Evolutionary conservation across 371 early-diverging fungal genomes (phyloP), one percentile per base, ranked within the genome.

Genomic region (Syncephalastrum racemosum): DNA sequence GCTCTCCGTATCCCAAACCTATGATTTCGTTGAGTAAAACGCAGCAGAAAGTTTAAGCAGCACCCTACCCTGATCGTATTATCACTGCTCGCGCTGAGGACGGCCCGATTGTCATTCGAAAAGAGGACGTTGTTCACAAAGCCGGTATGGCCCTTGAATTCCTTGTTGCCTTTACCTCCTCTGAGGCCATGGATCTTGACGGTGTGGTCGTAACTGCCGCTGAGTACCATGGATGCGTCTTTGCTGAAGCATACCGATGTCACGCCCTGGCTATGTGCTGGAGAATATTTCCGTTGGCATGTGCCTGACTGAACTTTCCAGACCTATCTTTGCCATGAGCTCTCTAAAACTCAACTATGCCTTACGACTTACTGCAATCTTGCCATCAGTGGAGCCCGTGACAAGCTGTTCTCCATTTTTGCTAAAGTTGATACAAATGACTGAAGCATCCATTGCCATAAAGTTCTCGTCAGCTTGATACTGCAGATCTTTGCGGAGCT

Each of bases 401-500:
- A 86, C 96, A n/a, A 97, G 64, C 51, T 86, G 55, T 48, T 91
- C 89, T 58, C 87, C 86, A 56, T 91, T 90, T 23, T 75, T 66
- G 54, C 88, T 88, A 62, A 94, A 94, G 10, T 69, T 72, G 25
- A 96, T 70, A 47, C 83, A 84, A 2, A 95, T 75, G 0, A 96
- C 90, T 0, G 94, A 85, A 13, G 75, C 74, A 16, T 94, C 92
- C 96, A 96, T 96, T 23, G 90, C 76, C 94, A 97, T 97, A 46
- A 88, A 66, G 39, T 89, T 84, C 53, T 90, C 92, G 60, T 91
- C 89, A 0, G 87, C 87, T 70, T 97, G 98, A 68, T 95, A 97
- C 52, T 80, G 77, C 44, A 97, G 69, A 66, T 96, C 97, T 53
- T 80, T 88, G 19, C 95, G 77, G 16, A 95, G 72, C 59, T 95